phyloP scores from a whole-genome alignment of 2,329 filamentous ascomycete species.

The Zopfia rhizophila region DNA sequence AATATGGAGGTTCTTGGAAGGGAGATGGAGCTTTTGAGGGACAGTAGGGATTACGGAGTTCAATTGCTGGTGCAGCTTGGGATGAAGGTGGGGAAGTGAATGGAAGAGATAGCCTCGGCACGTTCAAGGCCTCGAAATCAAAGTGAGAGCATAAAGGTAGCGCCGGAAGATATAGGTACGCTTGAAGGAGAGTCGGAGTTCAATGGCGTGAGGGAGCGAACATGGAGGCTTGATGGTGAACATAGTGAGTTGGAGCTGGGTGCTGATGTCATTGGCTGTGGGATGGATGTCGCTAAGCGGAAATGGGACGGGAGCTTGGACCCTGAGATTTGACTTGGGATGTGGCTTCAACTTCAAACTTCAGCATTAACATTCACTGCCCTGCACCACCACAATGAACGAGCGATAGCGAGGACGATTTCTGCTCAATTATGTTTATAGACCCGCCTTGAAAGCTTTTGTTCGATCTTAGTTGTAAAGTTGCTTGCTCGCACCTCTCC shows the following conservation, averaged over 20 bases:
- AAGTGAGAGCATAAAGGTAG: not conserved
- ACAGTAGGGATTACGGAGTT: no score
- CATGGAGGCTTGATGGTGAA: not conserved
- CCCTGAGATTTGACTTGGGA: constrained; percentile 30
- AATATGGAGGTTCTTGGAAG: no score
- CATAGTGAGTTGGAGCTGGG: not conserved
- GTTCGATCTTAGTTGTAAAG: not conserved
- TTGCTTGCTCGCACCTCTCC: not conserved
- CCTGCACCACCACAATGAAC: no score
- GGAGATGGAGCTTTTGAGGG: no score
- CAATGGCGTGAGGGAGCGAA: no score
- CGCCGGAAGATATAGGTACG: not conserved
- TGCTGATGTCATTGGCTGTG: constrained; percentile 50
- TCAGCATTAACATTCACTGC: no score
- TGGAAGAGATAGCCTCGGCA: no score
- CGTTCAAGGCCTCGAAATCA: no score
- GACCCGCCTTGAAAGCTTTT: not conserved
- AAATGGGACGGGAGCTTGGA: constrained; percentile 35
- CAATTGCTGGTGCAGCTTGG: no score
- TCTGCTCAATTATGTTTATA: no score
- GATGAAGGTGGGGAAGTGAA: no score
- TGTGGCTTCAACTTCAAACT: not conserved
- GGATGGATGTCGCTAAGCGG: constrained; percentile 23
- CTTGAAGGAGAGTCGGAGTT: not conserved
- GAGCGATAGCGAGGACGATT: no score